Evolutionary conservation across 164 flowering plant genomes (phyloP).

Genomic region (Magnolia changhungtana): DNA sequence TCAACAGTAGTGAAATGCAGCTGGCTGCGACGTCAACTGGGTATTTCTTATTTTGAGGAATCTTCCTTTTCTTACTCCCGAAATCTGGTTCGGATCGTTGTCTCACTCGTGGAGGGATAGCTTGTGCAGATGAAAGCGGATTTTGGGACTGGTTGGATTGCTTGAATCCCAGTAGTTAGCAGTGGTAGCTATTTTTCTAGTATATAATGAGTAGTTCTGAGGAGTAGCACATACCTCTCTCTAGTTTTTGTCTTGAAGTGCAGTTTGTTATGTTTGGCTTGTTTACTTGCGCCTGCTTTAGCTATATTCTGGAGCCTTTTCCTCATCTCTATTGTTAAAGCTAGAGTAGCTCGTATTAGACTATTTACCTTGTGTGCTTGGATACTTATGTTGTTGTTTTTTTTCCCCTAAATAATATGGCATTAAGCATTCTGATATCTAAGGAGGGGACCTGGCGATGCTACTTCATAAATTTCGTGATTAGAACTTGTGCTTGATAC

Average conservation of each 20-base stretch:
- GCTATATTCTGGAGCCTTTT: conserved; percentile 23
- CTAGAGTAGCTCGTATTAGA: conserved; percentile 30
- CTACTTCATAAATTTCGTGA: conserved; percentile 5
- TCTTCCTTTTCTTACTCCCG: background rate
- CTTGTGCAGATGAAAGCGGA: conserved; percentile 25
- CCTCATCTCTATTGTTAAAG: conserved; percentile 33
- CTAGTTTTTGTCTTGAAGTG: conserved; percentile 27
- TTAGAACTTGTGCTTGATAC: conserved; percentile 14
- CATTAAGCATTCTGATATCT: conserved; percentile 7
- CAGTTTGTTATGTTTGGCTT: conserved; percentile 41
- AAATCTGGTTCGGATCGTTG: conserved; percentile 11
- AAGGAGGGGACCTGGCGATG: background rate
- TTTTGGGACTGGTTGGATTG: conserved; percentile 59
- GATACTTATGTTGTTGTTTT: conserved; percentile 11
- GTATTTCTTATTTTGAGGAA: background rate
- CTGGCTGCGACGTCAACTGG: background rate
- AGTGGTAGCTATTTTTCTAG: conserved; percentile 40
- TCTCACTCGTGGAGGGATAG: conserved; percentile 13
- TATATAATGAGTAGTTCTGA: conserved; percentile 36
- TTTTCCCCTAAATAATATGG: conserved; percentile 12
- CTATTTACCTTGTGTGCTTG: conserved; percentile 17
- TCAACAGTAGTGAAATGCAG: conserved; percentile 49
- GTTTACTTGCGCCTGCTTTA: conserved; percentile 29
- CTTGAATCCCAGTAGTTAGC: conserved; percentile 51
- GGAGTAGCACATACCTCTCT: conserved; percentile 35